A percentile compares a stretch with the other conserved stretches of the same genome.
Evolutionary conservation across 2,329 filamentous ascomycete species (phyloP).

Genomic region (Alternaria arbusti): DNA sequence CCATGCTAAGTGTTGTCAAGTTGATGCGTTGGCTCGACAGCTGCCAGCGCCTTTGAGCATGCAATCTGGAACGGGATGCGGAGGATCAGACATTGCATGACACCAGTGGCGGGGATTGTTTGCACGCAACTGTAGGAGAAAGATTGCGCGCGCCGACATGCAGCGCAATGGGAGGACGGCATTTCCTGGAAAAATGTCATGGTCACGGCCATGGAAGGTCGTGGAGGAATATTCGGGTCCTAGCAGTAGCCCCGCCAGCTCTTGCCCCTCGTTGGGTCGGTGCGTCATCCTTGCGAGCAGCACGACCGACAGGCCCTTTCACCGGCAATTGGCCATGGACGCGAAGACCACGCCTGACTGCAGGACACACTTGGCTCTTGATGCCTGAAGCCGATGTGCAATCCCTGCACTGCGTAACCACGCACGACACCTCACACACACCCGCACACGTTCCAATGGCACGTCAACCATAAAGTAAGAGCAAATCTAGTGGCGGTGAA

Average conservation of each 20-base stretch:
- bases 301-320: slow-evolving; percentile 13
- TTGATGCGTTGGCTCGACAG: slow-evolving; percentile 52
- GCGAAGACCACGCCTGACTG: slow-evolving; percentile 32
- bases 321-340: slow-evolving; percentile 31
- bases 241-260: slow-evolving; percentile 29
- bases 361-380: slow-evolving; percentile 27
- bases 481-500: slow-evolving; percentile 30
- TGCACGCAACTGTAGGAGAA: slow-evolving; percentile 15
- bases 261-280: slow-evolving; percentile 29
- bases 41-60: slow-evolving; percentile 47
- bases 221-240: slow-evolving; percentile 36
- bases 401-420: slow-evolving; percentile 31
- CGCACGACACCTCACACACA: slow-evolving; percentile 28
- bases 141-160: slow-evolving; percentile 16
- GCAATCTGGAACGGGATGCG: slow-evolving; percentile 48
- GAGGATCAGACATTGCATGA: slow-evolving; percentile 42
- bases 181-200: slow-evolving; percentile 16
- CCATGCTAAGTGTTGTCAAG: slow-evolving; percentile 51
- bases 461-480: slow-evolving; percentile 12
- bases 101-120: slow-evolving; percentile 28
- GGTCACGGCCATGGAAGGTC: slow-evolving; percentile 24
- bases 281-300: slow-evolving; percentile 40
- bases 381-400: slow-evolving; percentile 24
- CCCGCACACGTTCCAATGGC: slow-evolving; percentile 28
- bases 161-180: slow-evolving; percentile 21